A percentile compares a stretch with the other conserved stretches of the same genome.
These are phyloP conservation scores for Metarhizium robertsii DNA, from an alignment of 2,329 filamentous ascomycete species.

Conservation along the genomic window DNA sequence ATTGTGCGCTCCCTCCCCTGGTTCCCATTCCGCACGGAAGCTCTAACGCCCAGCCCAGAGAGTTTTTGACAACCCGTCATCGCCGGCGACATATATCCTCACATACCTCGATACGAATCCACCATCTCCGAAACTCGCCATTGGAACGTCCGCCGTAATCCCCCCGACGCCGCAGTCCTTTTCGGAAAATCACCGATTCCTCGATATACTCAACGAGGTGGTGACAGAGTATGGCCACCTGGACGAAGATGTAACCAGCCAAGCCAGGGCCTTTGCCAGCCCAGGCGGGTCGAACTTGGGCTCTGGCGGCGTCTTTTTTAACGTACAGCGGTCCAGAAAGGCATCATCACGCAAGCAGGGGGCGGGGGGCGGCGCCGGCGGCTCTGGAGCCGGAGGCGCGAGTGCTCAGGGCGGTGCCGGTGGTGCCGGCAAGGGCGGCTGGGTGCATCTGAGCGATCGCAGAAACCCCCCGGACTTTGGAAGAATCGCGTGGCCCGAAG, in stretches of 20 bases:
- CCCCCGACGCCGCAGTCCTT: slow-evolving; percentile 54
- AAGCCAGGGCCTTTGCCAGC: slow-evolving; percentile 51
- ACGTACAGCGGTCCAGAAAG: slow-evolving; percentile 27
- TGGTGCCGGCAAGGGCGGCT: slow-evolving; percentile 49
- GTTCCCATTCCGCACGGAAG: background rate
- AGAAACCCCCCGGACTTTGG: slow-evolving; percentile 59
- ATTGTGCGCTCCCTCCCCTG: slow-evolving; percentile 34
- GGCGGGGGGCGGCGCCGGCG: slow-evolving; percentile 30
- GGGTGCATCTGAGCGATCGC: slow-evolving; percentile 55
- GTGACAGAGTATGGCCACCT: slow-evolving; percentile 43
- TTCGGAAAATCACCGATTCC: slow-evolving; percentile 48
- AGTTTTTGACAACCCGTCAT: slow-evolving; percentile 41
- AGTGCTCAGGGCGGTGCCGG: slow-evolving; percentile 54
- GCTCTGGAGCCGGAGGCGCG: slow-evolving; percentile 42
- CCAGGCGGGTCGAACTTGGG: slow-evolving; percentile 45
- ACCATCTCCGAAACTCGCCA: slow-evolving; percentile 42
- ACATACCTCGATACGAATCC: slow-evolving; percentile 50
- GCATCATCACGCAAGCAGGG: slow-evolving; percentile 23
- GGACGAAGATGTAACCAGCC: slow-evolving; percentile 45
- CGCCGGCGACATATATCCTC: slow-evolving; percentile 41
- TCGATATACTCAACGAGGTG: slow-evolving; percentile 49
- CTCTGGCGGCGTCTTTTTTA: slow-evolving; percentile 41
- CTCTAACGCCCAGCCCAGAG: slow-evolving; percentile 33
- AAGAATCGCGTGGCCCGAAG: slow-evolving; percentile 59
- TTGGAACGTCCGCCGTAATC: slow-evolving; percentile 49